Evolutionary conservation across 1,284 basidiomycete species (phyloP).

Genomic region (Meripilus lineatus): DNA sequence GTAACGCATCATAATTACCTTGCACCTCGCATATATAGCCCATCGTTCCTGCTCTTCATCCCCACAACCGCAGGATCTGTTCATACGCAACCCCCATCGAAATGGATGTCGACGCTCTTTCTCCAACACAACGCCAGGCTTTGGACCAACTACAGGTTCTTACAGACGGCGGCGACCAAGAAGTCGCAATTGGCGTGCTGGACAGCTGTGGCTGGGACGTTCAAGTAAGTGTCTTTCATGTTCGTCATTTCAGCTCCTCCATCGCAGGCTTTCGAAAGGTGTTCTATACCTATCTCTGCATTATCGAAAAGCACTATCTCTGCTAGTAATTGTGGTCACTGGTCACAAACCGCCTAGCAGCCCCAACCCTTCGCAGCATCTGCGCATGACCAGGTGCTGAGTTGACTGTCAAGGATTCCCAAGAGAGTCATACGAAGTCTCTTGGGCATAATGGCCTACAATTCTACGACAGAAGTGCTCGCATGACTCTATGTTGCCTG

Average conservation of each 20-base stretch:
- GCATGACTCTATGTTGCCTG: background rate
- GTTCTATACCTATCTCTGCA: no score
- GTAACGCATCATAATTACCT: no score
- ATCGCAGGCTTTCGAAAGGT: no score
- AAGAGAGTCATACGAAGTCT: background rate
- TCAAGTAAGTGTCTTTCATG: constrained; percentile 35
- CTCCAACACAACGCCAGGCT: constrained; percentile 41
- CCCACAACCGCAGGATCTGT: background rate
- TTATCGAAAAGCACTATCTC: no score
- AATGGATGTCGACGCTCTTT: constrained; percentile 29
- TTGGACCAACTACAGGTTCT: constrained; percentile 51
- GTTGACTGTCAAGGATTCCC: background rate
- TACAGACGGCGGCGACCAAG: constrained; percentile 52
- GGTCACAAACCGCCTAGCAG: no score
- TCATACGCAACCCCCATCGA: background rate
- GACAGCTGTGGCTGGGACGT: constrained; percentile 65
- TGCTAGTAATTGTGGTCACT: no score
- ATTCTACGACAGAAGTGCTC: background rate
- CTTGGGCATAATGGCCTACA: background rate
- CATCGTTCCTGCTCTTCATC: background rate
- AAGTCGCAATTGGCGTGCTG: constrained; percentile 54
- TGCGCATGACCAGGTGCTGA: no score
- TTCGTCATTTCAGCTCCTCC: background rate
- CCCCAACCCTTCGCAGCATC: no score
- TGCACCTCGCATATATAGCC: no score